phyloP scores from a whole-genome alignment of 495 filamentous ascomycete species.

The Schizothecium vesticola region DNA sequence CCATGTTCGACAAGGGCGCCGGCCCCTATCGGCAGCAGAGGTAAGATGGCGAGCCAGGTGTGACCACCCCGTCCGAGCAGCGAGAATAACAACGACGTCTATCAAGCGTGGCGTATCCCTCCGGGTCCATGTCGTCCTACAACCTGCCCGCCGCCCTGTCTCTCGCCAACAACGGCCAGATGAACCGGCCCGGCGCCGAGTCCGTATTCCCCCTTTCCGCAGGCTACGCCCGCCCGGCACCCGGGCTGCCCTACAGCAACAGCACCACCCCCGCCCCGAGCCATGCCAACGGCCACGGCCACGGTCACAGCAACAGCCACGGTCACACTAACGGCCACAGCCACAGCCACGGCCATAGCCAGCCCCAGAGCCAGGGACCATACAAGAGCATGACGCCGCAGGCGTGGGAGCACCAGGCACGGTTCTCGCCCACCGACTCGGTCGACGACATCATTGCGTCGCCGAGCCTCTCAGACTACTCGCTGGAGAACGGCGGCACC shows the following conservation, averaged over 20 bases:
- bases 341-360: conserved; percentile 15
- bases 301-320: conserved; percentile 11
- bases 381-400: conserved; percentile 33
- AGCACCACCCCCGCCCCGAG: not conserved
- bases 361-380: conserved; percentile 26
- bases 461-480: conserved; percentile 41
- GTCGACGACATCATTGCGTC: conserved; percentile 44
- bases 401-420: conserved; percentile 35
- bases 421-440: conserved; percentile 44
- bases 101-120: conserved; percentile 38
- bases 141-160: conserved; percentile 28
- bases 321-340: conserved; percentile 21
- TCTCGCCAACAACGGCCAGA: conserved; percentile 14
- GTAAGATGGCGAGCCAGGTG: conserved; percentile 35
- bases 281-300: conserved; percentile 15
- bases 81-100: conserved; percentile 36
- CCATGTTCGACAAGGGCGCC: conserved; percentile 28
- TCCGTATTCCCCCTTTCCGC: conserved; percentile 28
- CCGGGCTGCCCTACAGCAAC: conserved; percentile 26
- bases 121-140: conserved; percentile 34
- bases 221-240: conserved; percentile 31
- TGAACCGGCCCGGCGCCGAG: conserved; percentile 28
- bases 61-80: conserved; percentile 25
- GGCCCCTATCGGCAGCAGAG: conserved; percentile 40
- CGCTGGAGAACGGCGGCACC: conserved; percentile 31